Evolutionary conservation across 2,329 filamentous ascomycete genomes (phyloP), one percentile per base, ranked within the genome.

Genomic region (Aspergillus fijiensis): DNA sequence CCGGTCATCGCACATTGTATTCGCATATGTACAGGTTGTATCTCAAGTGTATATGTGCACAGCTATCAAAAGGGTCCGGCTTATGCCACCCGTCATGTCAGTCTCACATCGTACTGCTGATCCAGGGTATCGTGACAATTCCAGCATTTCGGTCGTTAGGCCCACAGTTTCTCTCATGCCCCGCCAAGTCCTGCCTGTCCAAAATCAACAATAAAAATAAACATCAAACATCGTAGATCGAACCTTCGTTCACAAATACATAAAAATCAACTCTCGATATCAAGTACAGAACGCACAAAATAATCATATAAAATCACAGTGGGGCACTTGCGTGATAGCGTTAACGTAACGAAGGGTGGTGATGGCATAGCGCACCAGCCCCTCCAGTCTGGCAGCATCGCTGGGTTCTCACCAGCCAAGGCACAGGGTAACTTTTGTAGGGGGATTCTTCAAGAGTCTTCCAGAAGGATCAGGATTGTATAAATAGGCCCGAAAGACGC

Each of bases 1-100:
- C 33, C 6, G 16, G 19, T 45, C 16, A 19, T 45, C 39, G 39
- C 39, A 49, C 52, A 61, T 59, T 58, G 21, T 39, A 56, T 59
- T 60, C 33, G 51, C 53, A 42, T 63, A 63, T 63, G 59, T 63
- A 63, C 62, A 61, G 35, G 25, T 35, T 51, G 31, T 45, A 45
- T 45, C 39, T 45, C 14, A 45, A 45, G 39, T 45, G 19, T 45
- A 19, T 45, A 19, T 45, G 53, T 59, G 57, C 59, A 62, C 47
- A 51, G 25, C 51, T 57, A 59, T 60, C 57, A 23, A 29, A 52
- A 42, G 35, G 16, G 33, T 45, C 51, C 51, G 42, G 35, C 51
- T 27, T 16, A 53, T n/a, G 51, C 33, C 51, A 53, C 23, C 23
- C 21, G 29, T 51, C 51, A 42, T 53, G 33, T 53, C 35, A 53